Evolutionary conservation across 2,329 filamentous ascomycete species (phyloP).

Genomic region (Xylariales sp.): DNA sequence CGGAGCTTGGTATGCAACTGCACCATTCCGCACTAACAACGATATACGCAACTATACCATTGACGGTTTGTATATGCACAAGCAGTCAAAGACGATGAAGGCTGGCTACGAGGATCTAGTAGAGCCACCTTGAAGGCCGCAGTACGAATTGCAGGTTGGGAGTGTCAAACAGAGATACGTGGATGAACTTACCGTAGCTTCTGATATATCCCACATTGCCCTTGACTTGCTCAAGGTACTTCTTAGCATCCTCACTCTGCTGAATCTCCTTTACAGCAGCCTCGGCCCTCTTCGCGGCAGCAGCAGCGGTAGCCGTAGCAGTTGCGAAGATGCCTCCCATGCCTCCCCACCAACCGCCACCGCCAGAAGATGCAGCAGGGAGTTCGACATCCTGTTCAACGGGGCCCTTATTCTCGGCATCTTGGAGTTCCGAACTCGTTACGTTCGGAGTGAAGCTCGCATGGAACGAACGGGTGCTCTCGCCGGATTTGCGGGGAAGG

Average conservation of each 20-base stretch:
- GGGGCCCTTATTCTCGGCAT: slow-evolving; percentile 48
- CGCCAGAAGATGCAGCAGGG: slow-evolving; percentile 17
- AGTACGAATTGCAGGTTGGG: too few relatives aligned
- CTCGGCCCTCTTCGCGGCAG: slow-evolving; percentile 89
- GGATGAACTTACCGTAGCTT: slow-evolving; percentile 69
- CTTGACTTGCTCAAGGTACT: slow-evolving; percentile 90
- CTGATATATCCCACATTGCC: slow-evolving; percentile 79
- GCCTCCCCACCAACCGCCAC: slow-evolving; percentile 44
- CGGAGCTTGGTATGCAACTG: too few relatives aligned
- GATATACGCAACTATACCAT: too few relatives aligned
- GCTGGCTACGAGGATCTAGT: too few relatives aligned
- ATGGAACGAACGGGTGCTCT: slow-evolving; percentile 68
- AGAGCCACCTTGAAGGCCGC: too few relatives aligned
- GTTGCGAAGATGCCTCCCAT: slow-evolving; percentile 83
- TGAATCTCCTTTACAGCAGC: slow-evolving; percentile 91
- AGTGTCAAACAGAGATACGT: too few relatives aligned
- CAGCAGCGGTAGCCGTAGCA: slow-evolving; percentile 54
- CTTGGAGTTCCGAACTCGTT: slow-evolving; percentile 57
- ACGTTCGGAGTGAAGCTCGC: slow-evolving; percentile 67
- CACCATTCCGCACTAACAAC: too few relatives aligned
- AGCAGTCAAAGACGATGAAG: too few relatives aligned
- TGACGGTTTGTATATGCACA: too few relatives aligned
- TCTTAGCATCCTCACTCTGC: slow-evolving; percentile 92
- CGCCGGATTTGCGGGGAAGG: slow-evolving; percentile 66
- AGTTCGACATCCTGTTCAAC: slow-evolving; percentile 34